Evolutionary conservation across 108 stramenopile species (phyloP).

Genomic region (Pseudonitzschia pungens): DNA sequence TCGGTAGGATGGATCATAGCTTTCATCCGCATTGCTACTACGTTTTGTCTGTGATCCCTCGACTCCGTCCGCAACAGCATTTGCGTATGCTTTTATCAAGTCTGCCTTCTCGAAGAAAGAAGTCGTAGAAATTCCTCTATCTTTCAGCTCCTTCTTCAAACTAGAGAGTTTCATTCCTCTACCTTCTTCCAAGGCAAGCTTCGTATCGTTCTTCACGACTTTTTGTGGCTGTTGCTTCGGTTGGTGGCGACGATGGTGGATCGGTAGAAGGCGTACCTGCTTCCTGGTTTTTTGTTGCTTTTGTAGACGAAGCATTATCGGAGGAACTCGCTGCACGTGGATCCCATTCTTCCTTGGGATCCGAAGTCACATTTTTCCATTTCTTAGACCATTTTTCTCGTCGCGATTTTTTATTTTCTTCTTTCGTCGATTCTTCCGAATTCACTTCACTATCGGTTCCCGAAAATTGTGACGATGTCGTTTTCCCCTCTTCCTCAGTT

Average conservation of each 20-base stretch:
- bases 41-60: background rate
- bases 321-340: background rate
- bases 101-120: conserved; percentile 79
- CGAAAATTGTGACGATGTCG: background rate
- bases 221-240: background rate
- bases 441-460: background rate
- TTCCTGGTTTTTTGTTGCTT: background rate
- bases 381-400: conserved; percentile 6
- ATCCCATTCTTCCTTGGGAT: background rate
- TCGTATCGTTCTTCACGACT: conserved; percentile 39
- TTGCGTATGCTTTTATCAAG: conserved; percentile 71
- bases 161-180: conserved; percentile 54
- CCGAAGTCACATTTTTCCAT: background rate
- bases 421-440: background rate
- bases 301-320: background rate
- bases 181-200: conserved; percentile 60
- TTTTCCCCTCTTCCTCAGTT: background rate
- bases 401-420: background rate
- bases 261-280: background rate
- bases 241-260: background rate
- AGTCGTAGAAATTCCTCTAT: conserved; percentile 61
- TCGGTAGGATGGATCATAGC: conserved; percentile 13
- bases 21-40: background rate
- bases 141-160: conserved; percentile 67
- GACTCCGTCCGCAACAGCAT: conserved; percentile 65